Conservation (phyloP, 768 basidiomycete species). For the Hemileccinum rubropunctum region DNA sequence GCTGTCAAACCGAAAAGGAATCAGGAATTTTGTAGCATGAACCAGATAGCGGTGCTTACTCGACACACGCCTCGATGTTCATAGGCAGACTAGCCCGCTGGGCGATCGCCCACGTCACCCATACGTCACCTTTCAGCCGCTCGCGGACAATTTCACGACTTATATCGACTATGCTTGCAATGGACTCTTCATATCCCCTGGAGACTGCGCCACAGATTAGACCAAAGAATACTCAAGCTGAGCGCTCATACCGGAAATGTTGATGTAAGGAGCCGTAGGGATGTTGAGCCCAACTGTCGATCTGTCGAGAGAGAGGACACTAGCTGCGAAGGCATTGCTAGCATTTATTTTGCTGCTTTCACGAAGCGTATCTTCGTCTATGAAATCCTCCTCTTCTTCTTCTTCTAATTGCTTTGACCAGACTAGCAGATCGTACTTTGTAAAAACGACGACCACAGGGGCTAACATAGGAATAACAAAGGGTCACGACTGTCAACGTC, state of each 20-base stretch:
- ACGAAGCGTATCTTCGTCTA: background rate
- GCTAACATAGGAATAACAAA: background rate
- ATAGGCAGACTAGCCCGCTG: constrained; percentile 2
- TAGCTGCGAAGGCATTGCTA: background rate
- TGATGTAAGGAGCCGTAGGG: background rate
- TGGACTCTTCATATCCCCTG: background rate
- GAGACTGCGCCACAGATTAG: background rate
- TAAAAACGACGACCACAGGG: constrained; percentile 7
- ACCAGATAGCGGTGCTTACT: background rate
- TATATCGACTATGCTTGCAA: background rate
- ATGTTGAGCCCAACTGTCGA: background rate
- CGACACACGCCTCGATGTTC: constrained; percentile 6
- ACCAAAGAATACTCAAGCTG: too few species aligned
- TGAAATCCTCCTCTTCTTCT: background rate
- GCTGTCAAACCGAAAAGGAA: background rate
- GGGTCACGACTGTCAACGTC: background rate
- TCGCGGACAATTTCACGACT: constrained; percentile 1
- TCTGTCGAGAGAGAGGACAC: background rate
- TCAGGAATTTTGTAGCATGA: background rate
- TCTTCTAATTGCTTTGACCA: constrained; percentile 1
- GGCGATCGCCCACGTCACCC: constrained; percentile 7
- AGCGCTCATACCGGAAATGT: background rate
- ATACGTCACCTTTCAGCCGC: constrained; percentile 5
- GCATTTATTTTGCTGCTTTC: background rate
- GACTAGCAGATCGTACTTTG: constrained; percentile 5